Evolutionary conservation across 306 rosid genomes (phyloP).

Genomic region (Casuarina cunninghamiana): DNA sequence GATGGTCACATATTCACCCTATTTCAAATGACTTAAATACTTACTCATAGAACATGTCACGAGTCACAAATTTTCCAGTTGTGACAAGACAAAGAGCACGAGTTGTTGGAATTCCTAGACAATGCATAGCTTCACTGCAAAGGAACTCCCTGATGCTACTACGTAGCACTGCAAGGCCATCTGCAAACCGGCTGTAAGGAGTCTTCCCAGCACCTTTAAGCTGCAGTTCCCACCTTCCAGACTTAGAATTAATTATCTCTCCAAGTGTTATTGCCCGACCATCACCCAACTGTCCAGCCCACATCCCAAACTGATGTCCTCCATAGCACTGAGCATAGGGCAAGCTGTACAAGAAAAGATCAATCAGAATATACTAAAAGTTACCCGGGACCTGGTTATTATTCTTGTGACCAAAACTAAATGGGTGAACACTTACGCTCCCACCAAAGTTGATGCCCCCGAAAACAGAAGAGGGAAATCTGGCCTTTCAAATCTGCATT

Average conservation of each 20-base stretch:
- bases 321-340: constrained; percentile 99
- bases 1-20: neutral
- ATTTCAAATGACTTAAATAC: constrained; percentile 29
- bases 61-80: constrained; percentile 79
- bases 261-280: constrained; percentile 97
- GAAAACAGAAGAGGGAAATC: constrained; percentile 81
- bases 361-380: constrained; percentile 23
- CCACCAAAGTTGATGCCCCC: constrained; percentile 76
- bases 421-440: constrained; percentile 64
- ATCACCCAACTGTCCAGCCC: constrained; percentile 99
- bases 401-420: constrained; percentile 15
- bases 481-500: constrained; percentile 81
- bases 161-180: constrained; percentile 97
- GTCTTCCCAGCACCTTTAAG: constrained; percentile 99
- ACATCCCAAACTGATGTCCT: constrained; percentile 97
- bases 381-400: neutral
- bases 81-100: constrained; percentile 90
- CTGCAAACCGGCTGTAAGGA: constrained; percentile 95
- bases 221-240: constrained; percentile 95
- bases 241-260: constrained; percentile 75
- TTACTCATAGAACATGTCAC: constrained; percentile 99
- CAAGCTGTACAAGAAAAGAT: constrained; percentile 47
- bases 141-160: constrained; percentile 97
- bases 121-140: constrained; percentile 97
- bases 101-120: constrained; percentile 94